Evolutionary conservation across 257 asterid species (phyloP), one percentile per base, ranked within the genome.

Genomic region (Solanum corneliomulleri): DNA sequence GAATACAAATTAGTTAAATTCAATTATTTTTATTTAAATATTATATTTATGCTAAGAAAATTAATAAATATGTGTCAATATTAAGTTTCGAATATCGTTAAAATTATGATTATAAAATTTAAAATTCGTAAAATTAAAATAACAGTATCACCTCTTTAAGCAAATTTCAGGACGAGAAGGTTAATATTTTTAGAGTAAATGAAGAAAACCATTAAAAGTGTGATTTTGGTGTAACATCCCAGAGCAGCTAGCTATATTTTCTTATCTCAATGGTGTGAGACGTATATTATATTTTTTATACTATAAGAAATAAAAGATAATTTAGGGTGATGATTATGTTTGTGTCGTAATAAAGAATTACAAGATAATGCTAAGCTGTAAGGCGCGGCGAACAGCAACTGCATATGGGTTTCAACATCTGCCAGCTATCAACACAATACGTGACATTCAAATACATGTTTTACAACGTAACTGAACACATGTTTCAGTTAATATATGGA

Each of bases 1-100:
- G 16, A 2, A 45, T 13, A 1, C 2, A 47, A 4, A 4, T 47
- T 13, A 1, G 0, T 45, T 0, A 1, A 47, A 47, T 2, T 14
- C 0, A 47, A 4, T 14, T 0, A 47, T 47, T 47, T 47, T 47
- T 47, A 6, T 47, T 47, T 4, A 13, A 14, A 39, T 7, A 39
- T 1, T 1, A 14, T 47, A 47, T 4, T 47, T 13, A 2, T 45
- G 5, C 2, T 45, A 45, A 45, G 7, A 45, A 45, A 45, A 13
- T 1, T 45, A 45, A 2, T 45, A 13, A 13, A 45, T 45, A 45
- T 45, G 5, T 4, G 4, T 4, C 0, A 45, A 39, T 45, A 45
- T 13, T 45, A 13, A 45, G 18, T 4, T 45, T 45, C 1, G 18
- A 13, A 13, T 20, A 18, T 47, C 18, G 14, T 45, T 12, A 45